Evolutionary conservation across 345 rosid species (phyloP), one percentile per base, ranked within the genome.

Genomic region (Clausena lansium): DNA sequence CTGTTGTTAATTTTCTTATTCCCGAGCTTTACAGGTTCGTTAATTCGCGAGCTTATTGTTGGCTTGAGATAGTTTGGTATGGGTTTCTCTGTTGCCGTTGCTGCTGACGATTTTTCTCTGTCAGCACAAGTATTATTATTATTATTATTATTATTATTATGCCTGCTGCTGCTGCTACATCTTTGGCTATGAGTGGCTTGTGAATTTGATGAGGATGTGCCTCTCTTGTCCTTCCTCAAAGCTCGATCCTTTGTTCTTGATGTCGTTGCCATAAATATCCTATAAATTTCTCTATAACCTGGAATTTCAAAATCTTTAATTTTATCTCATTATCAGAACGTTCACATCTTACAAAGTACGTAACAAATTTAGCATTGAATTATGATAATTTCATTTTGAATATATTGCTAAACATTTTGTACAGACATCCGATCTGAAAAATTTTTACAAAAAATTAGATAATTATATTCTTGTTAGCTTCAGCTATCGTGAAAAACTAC

Each of bases 11-110:
- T 30, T 52, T n/a, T 71, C 77, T 88, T 92, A 85, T 85, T 87
- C 13, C 47, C 57, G 33, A 33, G 67, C 45, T 82, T 91, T 54
- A 61, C 58, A 15, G 88, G 57, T 25, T 88, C 93, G 1, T 79
- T 52, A 19, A 17, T 45, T 2, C 57, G 57, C 0, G 57, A 52
- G 22, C 57, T 52, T 52, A 81, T 11, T 2, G 97, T 91, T 17
- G 97, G 93, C 78, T 77, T 93, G n/a, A 91, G 82, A 82, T 91
- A 87, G 78, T 87, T 86, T 3, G 93, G 96, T 28, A 81, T 24
- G 39, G 85, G 79, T 77, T 79, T 87, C 67, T 74, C 36, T 4
- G 36, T 39, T 17, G 74, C 36, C n/a, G 9, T 14, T 6, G 67
- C 78, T 41, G 33, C 4, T 28, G 66, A 28, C 32, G 71, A 15